Base-by-base conservation (phyloP, 768 basidiomycete species). In the Pseudohyphozyma bogoriensis region DNA sequence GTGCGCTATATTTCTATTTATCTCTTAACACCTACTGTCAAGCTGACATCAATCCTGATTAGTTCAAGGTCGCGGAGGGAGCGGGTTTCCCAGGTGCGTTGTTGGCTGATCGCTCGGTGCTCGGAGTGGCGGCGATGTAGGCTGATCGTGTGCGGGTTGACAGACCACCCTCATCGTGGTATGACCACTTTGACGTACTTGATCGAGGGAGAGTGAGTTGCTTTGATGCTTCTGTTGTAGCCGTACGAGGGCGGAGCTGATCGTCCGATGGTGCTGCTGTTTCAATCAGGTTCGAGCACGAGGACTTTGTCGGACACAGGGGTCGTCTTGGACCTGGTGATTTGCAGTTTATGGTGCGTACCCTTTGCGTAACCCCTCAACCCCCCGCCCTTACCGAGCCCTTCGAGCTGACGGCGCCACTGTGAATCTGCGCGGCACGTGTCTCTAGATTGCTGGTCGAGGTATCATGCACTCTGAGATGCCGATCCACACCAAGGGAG, bases 101-200 rank as follows among this genome's bases (percentile, higher is more conserved):
- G n/a, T n/a, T n/a, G n/a, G n/a, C n/a, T n/a, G n/a, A n/a, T n/a
- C n/a, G n/a, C n/a, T n/a, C n/a, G n/a, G n/a, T n/a, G n/a, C n/a
- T n/a, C n/a, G n/a, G n/a, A n/a, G n/a, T n/a, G n/a, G n/a, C n/a
- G n/a, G n/a, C n/a, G n/a, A n/a, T n/a, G n/a, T n/a, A n/a, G n/a
- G n/a, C n/a, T n/a, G n/a, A n/a, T n/a, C n/a, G n/a, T n/a, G n/a
- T n/a, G n/a, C n/a, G n/a, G n/a, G n/a, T n/a, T n/a, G n/a, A n/a
- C n/a, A n/a, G 92, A 95, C 71, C 91, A 93, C 72, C 89, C 91
- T 4, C 91, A 92, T 73, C 80, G 89, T 22, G 91, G 89, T 5
- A 67, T 69, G 66, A 67, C 72, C 0, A 76, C 76, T 13, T 71
- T 77, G 5, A 91, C 90, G 0, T 93, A 93, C 73, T 85, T 95